Evolutionary conservation across 192 early-diverging fungal genomes (phyloP), one percentile per base, ranked within the genome.

Genomic region (Kickxella alabastrina): DNA sequence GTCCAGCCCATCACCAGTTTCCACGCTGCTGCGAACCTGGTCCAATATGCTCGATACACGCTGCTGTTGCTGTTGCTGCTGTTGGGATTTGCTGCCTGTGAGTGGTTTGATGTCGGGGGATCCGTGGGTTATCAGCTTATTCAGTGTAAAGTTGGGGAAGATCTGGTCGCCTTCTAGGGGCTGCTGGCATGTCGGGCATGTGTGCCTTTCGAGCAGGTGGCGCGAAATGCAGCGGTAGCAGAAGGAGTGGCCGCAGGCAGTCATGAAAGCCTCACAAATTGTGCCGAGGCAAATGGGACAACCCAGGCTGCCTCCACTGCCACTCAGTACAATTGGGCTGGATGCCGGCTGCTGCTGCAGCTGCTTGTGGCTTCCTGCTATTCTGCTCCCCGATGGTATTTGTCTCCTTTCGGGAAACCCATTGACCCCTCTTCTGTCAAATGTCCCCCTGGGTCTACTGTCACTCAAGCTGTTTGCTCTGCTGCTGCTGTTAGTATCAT

Each of bases 241-340:
- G 68, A 87, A 93, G 5, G 87, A 89, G 65, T 93, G 91, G 1
- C 91, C 89, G 66, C 91, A 93, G 19, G 77, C 75, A 2, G 88
- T 81, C 58, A 89, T 81, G 61, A 85, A 90, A 0, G 87, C 87
- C 41, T 89, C 84, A 25, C 66, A 66, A 51, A 93, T 85, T 13
- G 78, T 65, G 28, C 83, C 75, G 21, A 85, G 61, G 47, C 91
- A 93, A 23, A 93, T 90, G 19, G 88, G 85, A 53, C 91, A 79
- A 15, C 26, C 47, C n/a, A 42, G 29, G 4, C 37, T 43, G 18
- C 24, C 35, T 21, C 34, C 18, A 10, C 34, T 14, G 0, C 24
- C 14, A 18, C 35, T n/a, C 12, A 23, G n/a, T n/a, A n/a, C n/a
- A n/a, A n/a, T n/a, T n/a, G n/a, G n/a, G n/a, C n/a, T n/a, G n/a